Evolutionary conservation across 2,329 filamentous ascomycete species (phyloP), one percentile per base, ranked within the genome.

Genomic region (Plectosphaerella sp.): DNA sequence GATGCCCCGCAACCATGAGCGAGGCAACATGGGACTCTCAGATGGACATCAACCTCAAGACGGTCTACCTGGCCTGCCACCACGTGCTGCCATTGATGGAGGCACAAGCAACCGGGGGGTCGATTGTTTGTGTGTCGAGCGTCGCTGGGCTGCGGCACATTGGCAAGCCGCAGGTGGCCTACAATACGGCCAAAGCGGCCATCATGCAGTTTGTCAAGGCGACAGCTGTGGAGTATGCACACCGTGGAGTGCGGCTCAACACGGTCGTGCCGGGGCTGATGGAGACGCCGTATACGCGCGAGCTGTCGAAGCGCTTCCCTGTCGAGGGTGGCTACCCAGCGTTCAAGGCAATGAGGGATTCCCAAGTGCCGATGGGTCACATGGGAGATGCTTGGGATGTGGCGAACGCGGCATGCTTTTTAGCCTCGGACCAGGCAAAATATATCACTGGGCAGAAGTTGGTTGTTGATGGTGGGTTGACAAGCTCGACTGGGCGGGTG

Each of bases 381-480:
- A 83, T 85, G 74, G 82, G 82, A 0, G 76, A 79, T 61, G 77
- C 80, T 1, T 80, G 78, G 68, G 83, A 86, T 63, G 77, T 85
- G 5, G 78, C 80, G 0, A 74, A 80, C 61, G 73, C 79, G 1
- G 79, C 74, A 5, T 59, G 79, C 12, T 86, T 83, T 57, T 67
- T 86, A 51, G 81, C 73, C 3, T 82, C 79, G 36, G 74, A 79
- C 45, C 79, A 83, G 55, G 78, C 82, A 3, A 72, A 68, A 36
- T 86, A 86, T 61, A 76, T 86, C 4, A 86, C 81, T 1, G 83
- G 82, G 1, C 73, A 78, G 59, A 73, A 75, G 60, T 65, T 80
- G 57, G 69, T 80, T 11, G 70, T 78, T 4, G 75, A 77, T 61
- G 75, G 74, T 0, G 75, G 73, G 0, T 69, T 74, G 28, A 72